Evolutionary conservation across 2,329 filamentous ascomycete genomes (phyloP), one percentile per base, ranked within the genome.

Genomic region (Didymella keratinophila): DNA sequence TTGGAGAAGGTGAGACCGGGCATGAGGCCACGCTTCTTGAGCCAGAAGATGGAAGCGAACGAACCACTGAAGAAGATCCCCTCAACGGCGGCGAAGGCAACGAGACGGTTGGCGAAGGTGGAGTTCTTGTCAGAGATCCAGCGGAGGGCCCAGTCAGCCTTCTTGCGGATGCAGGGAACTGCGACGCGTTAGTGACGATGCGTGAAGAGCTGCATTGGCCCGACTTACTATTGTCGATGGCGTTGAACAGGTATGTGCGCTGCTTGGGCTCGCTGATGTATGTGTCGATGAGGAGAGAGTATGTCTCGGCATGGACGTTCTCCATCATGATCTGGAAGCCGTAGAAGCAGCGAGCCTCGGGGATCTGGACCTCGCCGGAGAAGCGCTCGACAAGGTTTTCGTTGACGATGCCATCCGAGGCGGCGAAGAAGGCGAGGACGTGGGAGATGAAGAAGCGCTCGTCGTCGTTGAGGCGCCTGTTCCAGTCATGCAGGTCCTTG

Each of bases 251-350:
- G 78, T 98, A 93, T 62, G 87, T 90, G 70, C 92, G 89, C 84
- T 99, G 94, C 77, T 91, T 90, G 63, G 92, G 91, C 84, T 99
- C 95, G 86, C 96, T 97, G 83, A 99, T 96, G 81, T 99, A 99
- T 63, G 94, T 97, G 79, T 99, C 95, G 78, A 99, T 99, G 77
- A 99, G 89, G 34, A 99, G 89, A 20, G 94, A 98, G 87, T 99
- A 99, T 53, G 95, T 99, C 84, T 99, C 95, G 16, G 95, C 97
- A 86, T 99, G 95, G 74, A 99, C 97, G 83, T 99, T 99, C 86
- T 99, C 95, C 92, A 99, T 98, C 95, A 99, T 99, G 84, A 98
- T 98, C 84, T 99, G 95, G 87, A 99, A 99, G 66, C 95, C 95
- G 80, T 99, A 99, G 86, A 99, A 99, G 88, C 95, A 99, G 74